phyloP scores from a whole-genome alignment of 2,329 filamentous ascomycete species.

The Colletotrichum tropicicola region DNA sequence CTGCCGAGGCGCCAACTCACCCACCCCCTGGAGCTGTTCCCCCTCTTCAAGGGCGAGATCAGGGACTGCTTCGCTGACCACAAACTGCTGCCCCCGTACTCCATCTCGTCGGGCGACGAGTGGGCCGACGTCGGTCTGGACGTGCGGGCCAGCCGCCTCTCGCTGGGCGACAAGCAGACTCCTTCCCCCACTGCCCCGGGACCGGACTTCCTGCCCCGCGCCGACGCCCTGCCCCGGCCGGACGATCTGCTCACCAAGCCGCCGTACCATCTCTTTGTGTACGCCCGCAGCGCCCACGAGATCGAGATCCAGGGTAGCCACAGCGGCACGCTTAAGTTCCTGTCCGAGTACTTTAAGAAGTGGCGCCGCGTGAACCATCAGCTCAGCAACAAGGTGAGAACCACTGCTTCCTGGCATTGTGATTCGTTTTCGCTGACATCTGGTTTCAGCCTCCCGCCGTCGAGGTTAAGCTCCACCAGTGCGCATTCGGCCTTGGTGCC shows the following conservation, averaged over 20 bases:
- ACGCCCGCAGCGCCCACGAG: slow-evolving; percentile 36
- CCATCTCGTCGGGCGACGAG: slow-evolving; percentile 42
- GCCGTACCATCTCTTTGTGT: slow-evolving; percentile 57
- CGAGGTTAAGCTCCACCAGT: slow-evolving; percentile 51
- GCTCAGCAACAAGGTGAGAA: slow-evolving; percentile 43
- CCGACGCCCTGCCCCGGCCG: slow-evolving; percentile 51
- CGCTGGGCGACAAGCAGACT: slow-evolving; percentile 16
- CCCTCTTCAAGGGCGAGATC: slow-evolving; percentile 45
- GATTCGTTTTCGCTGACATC: neutral
- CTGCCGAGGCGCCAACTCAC: slow-evolving; percentile 44
- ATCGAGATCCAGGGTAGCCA: slow-evolving; percentile 59
- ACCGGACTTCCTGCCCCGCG: slow-evolving; percentile 49
- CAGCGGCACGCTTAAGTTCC: slow-evolving; percentile 51
- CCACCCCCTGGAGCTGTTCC: slow-evolving; percentile 43
- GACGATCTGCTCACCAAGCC: slow-evolving; percentile 56
- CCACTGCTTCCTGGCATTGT: neutral
- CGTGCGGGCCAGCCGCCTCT: slow-evolving; percentile 34
- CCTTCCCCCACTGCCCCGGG: neutral
- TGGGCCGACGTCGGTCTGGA: slow-evolving; percentile 55
- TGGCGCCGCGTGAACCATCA: slow-evolving; percentile 56
- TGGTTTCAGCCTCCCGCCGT: slow-evolving; percentile 49
- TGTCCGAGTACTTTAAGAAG: slow-evolving; percentile 55
- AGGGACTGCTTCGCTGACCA: slow-evolving; percentile 45
- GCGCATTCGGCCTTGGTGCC: slow-evolving; percentile 53
- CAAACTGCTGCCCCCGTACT: slow-evolving; percentile 16